Evolutionary conservation across 1,284 basidiomycete species (phyloP).

Genomic region (Phlebopus sp.): DNA sequence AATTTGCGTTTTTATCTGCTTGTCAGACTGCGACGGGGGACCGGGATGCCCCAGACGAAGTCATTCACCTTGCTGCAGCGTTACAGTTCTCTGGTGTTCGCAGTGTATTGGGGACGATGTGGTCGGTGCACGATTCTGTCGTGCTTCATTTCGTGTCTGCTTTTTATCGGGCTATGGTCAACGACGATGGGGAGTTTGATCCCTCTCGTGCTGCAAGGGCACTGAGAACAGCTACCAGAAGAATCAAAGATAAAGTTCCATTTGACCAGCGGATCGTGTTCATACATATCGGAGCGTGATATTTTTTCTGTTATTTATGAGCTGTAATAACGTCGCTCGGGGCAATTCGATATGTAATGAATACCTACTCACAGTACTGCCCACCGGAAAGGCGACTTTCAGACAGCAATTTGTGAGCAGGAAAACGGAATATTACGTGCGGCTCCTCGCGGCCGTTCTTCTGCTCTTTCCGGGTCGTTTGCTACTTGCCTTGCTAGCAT

Average conservation of each 20-base stretch:
- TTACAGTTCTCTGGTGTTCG: slow-evolving; percentile 35
- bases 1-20: slow-evolving; percentile 22
- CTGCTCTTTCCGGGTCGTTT: slow-evolving; percentile 65
- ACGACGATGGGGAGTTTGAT: slow-evolving; percentile 17
- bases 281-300: slow-evolving; percentile 16
- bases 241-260: slow-evolving; percentile 10
- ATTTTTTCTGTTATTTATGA: not conserved
- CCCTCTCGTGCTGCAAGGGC: slow-evolving; percentile 16
- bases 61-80: slow-evolving; percentile 34
- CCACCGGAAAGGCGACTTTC: too few species aligned
- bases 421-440: slow-evolving; percentile 18
- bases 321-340: not conserved
- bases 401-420: too few species aligned
- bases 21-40: slow-evolving; percentile 25
- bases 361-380: too few species aligned
- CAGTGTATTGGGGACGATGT: slow-evolving; percentile 40
- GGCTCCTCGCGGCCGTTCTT: slow-evolving; percentile 48
- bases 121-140: slow-evolving; percentile 24
- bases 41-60: slow-evolving; percentile 28
- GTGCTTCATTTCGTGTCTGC: slow-evolving; percentile 14
- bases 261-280: slow-evolving; percentile 21
- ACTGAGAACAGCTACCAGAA: slow-evolving; percentile 12
- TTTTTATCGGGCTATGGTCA: slow-evolving; percentile 20
- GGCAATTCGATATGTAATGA: not conserved
- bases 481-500: slow-evolving; percentile 25